A percentile compares a stretch with the other conserved stretches of the same genome.
phyloP scores from a whole-genome alignment of 2,329 filamentous ascomycete species.

The Aspergillus novofumigatus region DNA sequence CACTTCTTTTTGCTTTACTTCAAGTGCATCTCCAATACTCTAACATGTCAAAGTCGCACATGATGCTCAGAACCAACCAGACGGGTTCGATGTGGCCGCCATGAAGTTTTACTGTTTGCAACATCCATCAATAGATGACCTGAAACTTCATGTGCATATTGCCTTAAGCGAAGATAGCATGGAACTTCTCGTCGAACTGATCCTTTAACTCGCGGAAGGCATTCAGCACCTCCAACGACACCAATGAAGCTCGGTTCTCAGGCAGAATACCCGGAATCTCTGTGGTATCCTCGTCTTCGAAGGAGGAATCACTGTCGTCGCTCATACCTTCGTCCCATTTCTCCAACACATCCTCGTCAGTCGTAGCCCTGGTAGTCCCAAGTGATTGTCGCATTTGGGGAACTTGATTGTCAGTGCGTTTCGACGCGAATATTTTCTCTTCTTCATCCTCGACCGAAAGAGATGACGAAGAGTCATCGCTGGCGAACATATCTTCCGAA shows the following conservation, averaged over 20 bases:
- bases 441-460: slow-evolving; percentile 8
- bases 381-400: background rate
- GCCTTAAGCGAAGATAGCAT: slow-evolving; percentile 27
- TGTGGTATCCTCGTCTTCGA: slow-evolving; percentile 13
- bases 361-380: slow-evolving; percentile 7
- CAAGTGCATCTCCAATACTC: too few relatives aligned
- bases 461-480: background rate
- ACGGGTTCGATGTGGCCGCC: background rate
- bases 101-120: background rate
- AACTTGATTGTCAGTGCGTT: background rate
- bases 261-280: slow-evolving; percentile 5
- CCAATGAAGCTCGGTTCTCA: slow-evolving; percentile 1
- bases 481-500: background rate
- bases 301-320: background rate
- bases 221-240: slow-evolving; percentile 19
- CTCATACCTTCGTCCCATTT: background rate
- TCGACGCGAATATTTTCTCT: background rate
- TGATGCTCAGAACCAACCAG: background rate
- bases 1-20: background rate
- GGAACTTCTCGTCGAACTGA: slow-evolving; percentile 35
- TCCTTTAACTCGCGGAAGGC: slow-evolving; percentile 27
- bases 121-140: background rate
- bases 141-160: background rate
- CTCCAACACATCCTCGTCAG: background rate
- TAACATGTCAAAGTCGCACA: background rate